Percentiles rank a stretch among this genome's conserved stretches.
These are phyloP conservation scores for Plasmodium falciparum DNA, from an alignment of 169 alveolate genomes.

Conservation along the genomic window DNA sequence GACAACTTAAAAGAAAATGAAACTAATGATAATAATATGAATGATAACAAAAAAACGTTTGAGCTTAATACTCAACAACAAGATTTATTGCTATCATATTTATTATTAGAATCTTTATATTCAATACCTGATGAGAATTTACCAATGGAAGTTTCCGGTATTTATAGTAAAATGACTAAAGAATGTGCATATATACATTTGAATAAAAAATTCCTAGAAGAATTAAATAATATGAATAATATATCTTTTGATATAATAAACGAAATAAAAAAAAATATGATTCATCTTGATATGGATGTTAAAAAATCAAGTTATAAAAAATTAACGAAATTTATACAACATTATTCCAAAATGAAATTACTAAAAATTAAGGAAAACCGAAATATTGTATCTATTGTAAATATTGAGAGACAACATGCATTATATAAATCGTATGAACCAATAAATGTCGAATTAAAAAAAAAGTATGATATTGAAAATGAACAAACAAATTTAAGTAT, in stretches of 20 bases:
- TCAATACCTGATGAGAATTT: slow-evolving; percentile 52
- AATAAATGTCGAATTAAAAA: slow-evolving; percentile 50
- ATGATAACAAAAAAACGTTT: background rate
- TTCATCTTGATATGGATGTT: slow-evolving; percentile 58
- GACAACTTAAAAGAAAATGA: slow-evolving; percentile 4
- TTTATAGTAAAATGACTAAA: slow-evolving; percentile 77
- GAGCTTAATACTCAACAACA: slow-evolving; percentile 53
- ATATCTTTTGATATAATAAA: slow-evolving; percentile 12
- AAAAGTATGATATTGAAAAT: slow-evolving; percentile 36
- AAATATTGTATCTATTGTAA: slow-evolving; percentile 74
- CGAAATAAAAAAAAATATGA: slow-evolving; percentile 41
- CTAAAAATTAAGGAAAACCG: slow-evolving; percentile 75
- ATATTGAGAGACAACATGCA: slow-evolving; percentile 56
- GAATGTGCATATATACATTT: slow-evolving; percentile 51
- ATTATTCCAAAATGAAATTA: slow-evolving; percentile 75
- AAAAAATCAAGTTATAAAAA: slow-evolving; percentile 78
- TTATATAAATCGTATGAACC: slow-evolving; percentile 69
- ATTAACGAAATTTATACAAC: slow-evolving; percentile 75
- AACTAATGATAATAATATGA: background rate
- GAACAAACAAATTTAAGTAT: slow-evolving; percentile 25
- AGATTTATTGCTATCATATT: slow-evolving; percentile 52
- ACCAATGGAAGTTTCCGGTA: slow-evolving; percentile 80
- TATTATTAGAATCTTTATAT: slow-evolving; percentile 74
- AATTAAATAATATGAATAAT: slow-evolving; percentile 16
- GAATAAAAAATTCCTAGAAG: slow-evolving; percentile 36